phyloP scores from a whole-genome alignment of 129 eudicot species.

The Silybum marianum region DNA sequence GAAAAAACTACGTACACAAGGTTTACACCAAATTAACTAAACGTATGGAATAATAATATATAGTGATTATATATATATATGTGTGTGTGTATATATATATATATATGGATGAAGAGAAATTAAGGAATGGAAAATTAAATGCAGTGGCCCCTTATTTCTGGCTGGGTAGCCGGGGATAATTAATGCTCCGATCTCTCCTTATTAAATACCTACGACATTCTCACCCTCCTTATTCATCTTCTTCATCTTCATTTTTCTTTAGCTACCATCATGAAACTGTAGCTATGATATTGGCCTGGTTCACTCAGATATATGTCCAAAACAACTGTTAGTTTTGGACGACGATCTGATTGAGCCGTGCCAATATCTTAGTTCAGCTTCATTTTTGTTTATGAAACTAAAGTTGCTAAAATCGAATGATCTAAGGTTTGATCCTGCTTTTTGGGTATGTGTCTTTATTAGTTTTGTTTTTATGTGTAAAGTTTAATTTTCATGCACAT shows the following conservation, averaged over 20 bases:
- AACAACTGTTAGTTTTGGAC: not conserved
- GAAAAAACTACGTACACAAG: not conserved
- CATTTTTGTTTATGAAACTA: constrained; percentile 21
- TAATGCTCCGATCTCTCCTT: constrained; percentile 36
- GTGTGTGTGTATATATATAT: too few relatives aligned
- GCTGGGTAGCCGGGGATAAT: constrained; percentile 49
- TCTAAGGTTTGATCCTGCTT: not conserved
- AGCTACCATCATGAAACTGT: constrained; percentile 33
- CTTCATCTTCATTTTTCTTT: not conserved
- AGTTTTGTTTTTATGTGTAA: not conserved
- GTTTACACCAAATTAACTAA: not conserved
- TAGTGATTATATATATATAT: not conserved
- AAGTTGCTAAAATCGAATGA: not conserved
- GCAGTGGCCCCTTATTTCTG: constrained; percentile 47
- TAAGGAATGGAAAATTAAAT: constrained; percentile 35
- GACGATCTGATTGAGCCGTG: constrained; percentile 74
- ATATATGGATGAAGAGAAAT: not conserved
- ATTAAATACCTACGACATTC: constrained; percentile 42
- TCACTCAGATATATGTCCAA: constrained; percentile 47
- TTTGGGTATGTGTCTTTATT: not conserved
- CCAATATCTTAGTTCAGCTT: constrained; percentile 65
- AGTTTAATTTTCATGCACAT: not conserved
- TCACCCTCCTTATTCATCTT: constrained; percentile 22
- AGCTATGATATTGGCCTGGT: constrained; percentile 74
- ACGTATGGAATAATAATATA: not conserved